A percentile compares a stretch with the other conserved stretches of the same genome.
phyloP scores from a whole-genome alignment of 345 rosid species.

The Citrus trifoliata region DNA sequence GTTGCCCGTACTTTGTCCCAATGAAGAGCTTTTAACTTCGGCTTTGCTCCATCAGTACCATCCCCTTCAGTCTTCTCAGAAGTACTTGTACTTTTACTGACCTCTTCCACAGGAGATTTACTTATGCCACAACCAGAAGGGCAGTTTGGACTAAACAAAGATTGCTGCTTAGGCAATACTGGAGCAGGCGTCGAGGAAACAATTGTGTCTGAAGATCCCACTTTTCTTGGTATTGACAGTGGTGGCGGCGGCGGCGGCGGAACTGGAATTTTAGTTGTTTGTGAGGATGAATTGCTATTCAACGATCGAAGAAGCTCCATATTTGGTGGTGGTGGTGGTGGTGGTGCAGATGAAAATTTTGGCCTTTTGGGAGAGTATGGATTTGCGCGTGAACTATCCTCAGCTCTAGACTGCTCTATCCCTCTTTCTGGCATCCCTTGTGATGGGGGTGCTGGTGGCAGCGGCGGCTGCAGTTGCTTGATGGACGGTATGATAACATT shows the following conservation, averaged over 20 bases:
- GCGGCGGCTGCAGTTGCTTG: slow-evolving; percentile 40
- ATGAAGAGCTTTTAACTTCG: slow-evolving; percentile 87
- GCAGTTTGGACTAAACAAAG: slow-evolving; percentile 43
- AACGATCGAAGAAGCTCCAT: slow-evolving; percentile 72
- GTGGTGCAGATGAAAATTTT: slow-evolving; percentile 71
- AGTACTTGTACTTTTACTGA: slow-evolving; percentile 29
- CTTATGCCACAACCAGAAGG: slow-evolving; percentile 17
- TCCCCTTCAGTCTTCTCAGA: slow-evolving; percentile 57
- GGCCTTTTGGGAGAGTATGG: slow-evolving; percentile 43
- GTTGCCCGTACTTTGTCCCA: slow-evolving; percentile 99
- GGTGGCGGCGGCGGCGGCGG: slow-evolving; percentile 60
- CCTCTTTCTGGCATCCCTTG: slow-evolving; percentile 13
- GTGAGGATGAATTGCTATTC: slow-evolving; percentile 36
- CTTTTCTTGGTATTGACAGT: slow-evolving; percentile 36
- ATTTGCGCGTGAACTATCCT: slow-evolving; percentile 18
- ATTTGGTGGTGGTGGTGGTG: slow-evolving; percentile 57
- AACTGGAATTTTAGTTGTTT: slow-evolving; percentile 23
- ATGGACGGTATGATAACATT: slow-evolving; percentile 79
- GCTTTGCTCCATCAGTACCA: slow-evolving; percentile 68
- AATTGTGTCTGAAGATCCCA: slow-evolving; percentile 29
- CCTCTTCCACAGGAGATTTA: slow-evolving; percentile 34
- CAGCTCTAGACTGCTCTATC: slow-evolving; percentile 7
- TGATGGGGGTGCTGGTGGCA: slow-evolving; percentile 28
- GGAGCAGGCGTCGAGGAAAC: slow-evolving; percentile 27
- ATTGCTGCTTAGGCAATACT: slow-evolving; percentile 27